Evolutionary conservation across 108 stramenopile genomes (phyloP), one percentile per base, ranked within the genome.

Genomic region (Cyclotella distinguenda): DNA sequence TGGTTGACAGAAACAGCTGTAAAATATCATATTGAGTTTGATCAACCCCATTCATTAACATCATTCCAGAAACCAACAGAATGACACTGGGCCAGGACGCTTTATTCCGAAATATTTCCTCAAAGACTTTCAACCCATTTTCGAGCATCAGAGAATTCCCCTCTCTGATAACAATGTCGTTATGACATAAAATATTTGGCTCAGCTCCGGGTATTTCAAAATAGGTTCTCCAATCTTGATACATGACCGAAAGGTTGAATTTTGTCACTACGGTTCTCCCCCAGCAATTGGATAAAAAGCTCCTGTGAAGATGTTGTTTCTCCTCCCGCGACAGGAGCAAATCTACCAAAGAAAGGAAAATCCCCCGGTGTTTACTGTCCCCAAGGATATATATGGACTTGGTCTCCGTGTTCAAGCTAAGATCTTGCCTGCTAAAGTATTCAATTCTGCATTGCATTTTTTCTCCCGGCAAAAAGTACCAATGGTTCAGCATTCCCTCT

Each of bases 321-420:
- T 75, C 74, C 13, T 46, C 27, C 1, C 16, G 18, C 10, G 42
- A 40, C 21, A 75, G 28, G 12, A 75, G 23, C 13, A 75, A 23
- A 56, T 75, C 74, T 18, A 54, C 52, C 13, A 75, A 46, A 13
- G 66, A 53, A 4, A 75, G 60, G 38, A 75, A 75, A 15, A 75
- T 53, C 4, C 74, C 74, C 12, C 74, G 59, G 28, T 67, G 59
- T 22, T 55, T 56, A 39, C 74, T 75, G 22, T 33, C 67, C 11
- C 74, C 74, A 15, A 75, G 42, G 40, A 75, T 45, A 35, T 62
- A 66, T 13, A 75, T 75, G 9, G 58, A 43, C 34, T 61, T 75
- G 31, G 66, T 60, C 26, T 75, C 66, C 9, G 47, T 51, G 0
- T 67, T 16, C 21, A 64, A 53, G 16, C 30, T 40, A 39, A 75